Evolutionary conservation across 129 eudicot species (phyloP), one percentile per base, ranked within the genome.

Genomic region (Tagetes erecta): DNA sequence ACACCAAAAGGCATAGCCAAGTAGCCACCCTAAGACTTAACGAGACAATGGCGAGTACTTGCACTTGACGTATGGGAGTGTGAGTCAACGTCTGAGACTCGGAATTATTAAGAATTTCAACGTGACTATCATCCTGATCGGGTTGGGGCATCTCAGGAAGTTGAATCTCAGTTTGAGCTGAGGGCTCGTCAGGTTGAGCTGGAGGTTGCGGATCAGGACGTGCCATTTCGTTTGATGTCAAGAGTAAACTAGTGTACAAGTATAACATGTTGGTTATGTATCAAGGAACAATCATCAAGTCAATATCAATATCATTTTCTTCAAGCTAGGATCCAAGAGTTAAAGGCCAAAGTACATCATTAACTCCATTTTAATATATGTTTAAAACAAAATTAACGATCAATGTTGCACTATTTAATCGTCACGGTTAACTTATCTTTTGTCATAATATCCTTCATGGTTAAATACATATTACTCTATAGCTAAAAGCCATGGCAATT

Each of bases 171-270:
- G 80, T 76, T 67, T 76, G 80, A 67, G 44, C 42, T 41, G 53
- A 10, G 14, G 66, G 67, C 47, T 66, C 73, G 30, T 66, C 73
- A 0, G 72, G 57, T 66, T 67, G 73, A 76, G 70, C 30, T 30
- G 6, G 49, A 34, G 71, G 82, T n/a, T 71, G 82, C 47, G 51
- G 73, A 39, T 71, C 50, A 5, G 82, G 82, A 39, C 82, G 57
- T 31, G 72, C 73, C 82, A 78, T 78, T 63, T 71, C 11, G 47
- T 38, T 70, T 37, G 64, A 41, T 9, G 36, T 49, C 70, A 9
- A 20, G 27, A 20, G 27, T 6, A 1, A 6, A 20, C 68, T 59
- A 5, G n/a, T 33, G 27, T 63, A 30, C 7, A 5, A 2, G 27
- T 63, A 30, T 3, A 5, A 2, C 8, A 2, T 5, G 4, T 5